Evolutionary conservation across 208 protist species (phyloP).

Genomic region (Angomonas desouzai): DNA sequence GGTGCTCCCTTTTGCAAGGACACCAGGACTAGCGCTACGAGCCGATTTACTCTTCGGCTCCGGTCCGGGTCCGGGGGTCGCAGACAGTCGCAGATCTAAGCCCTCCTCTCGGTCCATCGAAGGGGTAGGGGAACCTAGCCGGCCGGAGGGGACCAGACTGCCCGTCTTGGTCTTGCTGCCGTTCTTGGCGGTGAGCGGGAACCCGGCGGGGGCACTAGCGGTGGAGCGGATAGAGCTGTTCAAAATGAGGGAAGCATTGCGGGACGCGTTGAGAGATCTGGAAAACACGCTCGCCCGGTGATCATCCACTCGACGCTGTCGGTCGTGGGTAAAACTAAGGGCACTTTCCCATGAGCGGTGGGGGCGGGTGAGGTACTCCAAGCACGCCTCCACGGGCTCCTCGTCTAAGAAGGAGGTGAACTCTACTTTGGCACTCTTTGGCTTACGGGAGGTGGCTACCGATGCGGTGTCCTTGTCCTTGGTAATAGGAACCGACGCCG

Average conservation of each 20-base stretch:
- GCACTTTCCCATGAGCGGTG: conserved; percentile 88
- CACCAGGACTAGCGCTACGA: conserved; percentile 9
- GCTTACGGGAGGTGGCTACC: background rate
- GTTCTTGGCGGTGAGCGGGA: conserved; percentile 16
- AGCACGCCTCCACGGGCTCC: conserved; percentile 60
- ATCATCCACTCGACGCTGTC: conserved; percentile 37
- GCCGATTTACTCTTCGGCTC: background rate
- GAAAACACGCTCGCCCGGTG: conserved; percentile 35
- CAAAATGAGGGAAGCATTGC: conserved; percentile 31
- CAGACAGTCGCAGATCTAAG: conserved; percentile 7
- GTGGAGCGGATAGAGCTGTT: conserved; percentile 23
- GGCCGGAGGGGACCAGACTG: conserved; percentile 16
- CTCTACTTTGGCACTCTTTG: conserved; percentile 12
- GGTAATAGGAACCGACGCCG: background rate
- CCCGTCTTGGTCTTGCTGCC: conserved; percentile 21
- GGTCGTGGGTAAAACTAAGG: conserved; percentile 24
- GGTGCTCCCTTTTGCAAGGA: conserved; percentile 7
- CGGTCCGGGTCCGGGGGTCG: background rate
- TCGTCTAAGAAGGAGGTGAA: conserved; percentile 67
- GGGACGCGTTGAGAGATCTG: conserved; percentile 43
- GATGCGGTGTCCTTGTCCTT: conserved; percentile 6
- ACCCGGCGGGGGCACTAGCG: conserved; percentile 18
- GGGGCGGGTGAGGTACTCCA: conserved; percentile 84
- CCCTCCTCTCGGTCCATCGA: conserved; percentile 1
- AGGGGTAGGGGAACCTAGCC: conserved; percentile 14